Conservation (phyloP, 257 asterid species). For the Solanum rostratum region DNA sequence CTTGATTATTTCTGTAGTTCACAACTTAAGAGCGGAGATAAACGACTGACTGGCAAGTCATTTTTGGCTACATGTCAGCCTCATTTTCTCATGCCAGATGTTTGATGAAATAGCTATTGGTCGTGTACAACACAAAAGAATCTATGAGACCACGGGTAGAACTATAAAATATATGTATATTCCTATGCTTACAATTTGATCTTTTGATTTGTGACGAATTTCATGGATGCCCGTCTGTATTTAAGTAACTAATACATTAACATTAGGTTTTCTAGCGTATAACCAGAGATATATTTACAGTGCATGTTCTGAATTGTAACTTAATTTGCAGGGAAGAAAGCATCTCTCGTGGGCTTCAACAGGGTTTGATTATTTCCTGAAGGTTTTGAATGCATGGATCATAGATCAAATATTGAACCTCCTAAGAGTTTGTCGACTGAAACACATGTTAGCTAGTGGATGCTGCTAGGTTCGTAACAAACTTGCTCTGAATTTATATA, state of each 20-base stretch:
- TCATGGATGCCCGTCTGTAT: neutral
- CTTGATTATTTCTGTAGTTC: neutral
- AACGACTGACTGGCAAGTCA: constrained; percentile 35
- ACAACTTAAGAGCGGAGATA: neutral
- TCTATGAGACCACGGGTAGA: neutral
- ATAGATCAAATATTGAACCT: neutral
- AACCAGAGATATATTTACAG: neutral
- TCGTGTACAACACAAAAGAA: neutral
- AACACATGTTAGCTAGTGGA: neutral
- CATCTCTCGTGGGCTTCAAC: neutral
- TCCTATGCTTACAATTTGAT: neutral
- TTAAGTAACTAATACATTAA: neutral
- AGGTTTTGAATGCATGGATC: neutral
- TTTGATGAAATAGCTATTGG: constrained; percentile 16
- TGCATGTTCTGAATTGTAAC: neutral
- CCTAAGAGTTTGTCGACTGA: neutral
- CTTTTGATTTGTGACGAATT: neutral
- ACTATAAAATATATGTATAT: neutral
- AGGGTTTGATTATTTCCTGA: neutral
- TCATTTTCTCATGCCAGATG: constrained; percentile 55
- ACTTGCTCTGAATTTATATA: neutral
- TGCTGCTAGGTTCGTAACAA: neutral
- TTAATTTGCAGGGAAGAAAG: neutral
- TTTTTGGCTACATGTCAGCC: constrained; percentile 50
- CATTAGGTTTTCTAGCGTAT: neutral